phyloP scores from a whole-genome alignment of 2,329 filamentous ascomycete species.

The Aureobasidium sp. region DNA sequence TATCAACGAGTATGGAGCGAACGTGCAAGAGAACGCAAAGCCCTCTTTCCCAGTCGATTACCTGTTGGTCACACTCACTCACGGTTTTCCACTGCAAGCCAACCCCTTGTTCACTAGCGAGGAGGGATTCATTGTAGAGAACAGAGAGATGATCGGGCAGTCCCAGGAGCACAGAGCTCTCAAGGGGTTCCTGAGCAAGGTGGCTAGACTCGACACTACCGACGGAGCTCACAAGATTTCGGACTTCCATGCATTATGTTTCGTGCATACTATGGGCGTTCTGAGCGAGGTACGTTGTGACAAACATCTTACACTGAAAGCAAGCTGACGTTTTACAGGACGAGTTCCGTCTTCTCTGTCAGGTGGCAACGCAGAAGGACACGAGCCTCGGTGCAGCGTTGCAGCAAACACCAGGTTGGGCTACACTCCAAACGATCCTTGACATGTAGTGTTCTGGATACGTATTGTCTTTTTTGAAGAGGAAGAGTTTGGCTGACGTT shows the following conservation, averaged over 20 bases:
- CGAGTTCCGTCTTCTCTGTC: conserved; percentile 77
- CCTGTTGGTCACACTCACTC: conserved; percentile 87
- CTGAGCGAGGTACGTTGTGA: conserved; percentile 62
- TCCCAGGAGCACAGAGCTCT: conserved; percentile 66
- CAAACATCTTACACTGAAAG: neutral
- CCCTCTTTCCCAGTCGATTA: conserved; percentile 96
- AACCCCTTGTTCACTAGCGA: conserved; percentile 62
- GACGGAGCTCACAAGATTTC: conserved; percentile 63
- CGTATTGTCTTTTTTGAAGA: conserved; percentile 16
- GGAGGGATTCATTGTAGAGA: conserved; percentile 78
- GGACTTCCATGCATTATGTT: conserved; percentile 91
- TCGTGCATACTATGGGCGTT: conserved; percentile 69
- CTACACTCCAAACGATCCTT: conserved; percentile 86
- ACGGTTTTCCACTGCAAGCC: conserved; percentile 80
- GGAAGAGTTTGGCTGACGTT: conserved; percentile 16
- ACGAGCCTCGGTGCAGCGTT: conserved; percentile 73
- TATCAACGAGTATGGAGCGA: conserved; percentile 93
- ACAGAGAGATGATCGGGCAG: conserved; percentile 77
- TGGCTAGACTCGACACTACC: conserved; percentile 48
- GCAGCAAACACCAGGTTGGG: conserved; percentile 83
- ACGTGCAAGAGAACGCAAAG: conserved; percentile 95
- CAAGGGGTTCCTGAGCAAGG: conserved; percentile 58
- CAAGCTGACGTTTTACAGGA: conserved; percentile 49
- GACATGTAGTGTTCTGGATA: conserved; percentile 27
- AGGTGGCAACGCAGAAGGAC: conserved; percentile 73